phyloP scores from a whole-genome alignment of 805 yeast genomes.

The Hanseniaspora taiwanica region DNA sequence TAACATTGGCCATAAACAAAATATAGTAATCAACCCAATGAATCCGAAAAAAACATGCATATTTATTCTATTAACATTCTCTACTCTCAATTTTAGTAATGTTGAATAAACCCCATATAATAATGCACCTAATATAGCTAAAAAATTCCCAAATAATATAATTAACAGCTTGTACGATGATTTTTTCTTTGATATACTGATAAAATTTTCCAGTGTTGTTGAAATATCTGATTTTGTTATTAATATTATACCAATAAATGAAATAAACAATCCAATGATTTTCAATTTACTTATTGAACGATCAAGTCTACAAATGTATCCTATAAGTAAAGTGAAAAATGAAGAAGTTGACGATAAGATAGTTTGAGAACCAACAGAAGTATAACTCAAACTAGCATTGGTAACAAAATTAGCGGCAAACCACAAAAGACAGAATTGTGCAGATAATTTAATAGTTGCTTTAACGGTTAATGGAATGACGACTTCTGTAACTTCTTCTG shows the following conservation, averaged over 20 bases:
- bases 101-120: constrained; percentile 88
- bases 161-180: constrained; percentile 22
- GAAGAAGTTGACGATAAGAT: constrained; percentile 86
- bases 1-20: constrained; percentile 74
- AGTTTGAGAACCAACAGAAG: constrained; percentile 90
- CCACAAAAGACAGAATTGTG: constrained; percentile 82
- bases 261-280: constrained; percentile 52
- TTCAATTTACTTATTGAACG: constrained; percentile 44
- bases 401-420: constrained; percentile 79
- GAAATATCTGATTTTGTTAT: constrained; percentile 54
- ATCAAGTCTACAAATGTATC: constrained; percentile 62
- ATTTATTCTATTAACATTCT: constrained; percentile 62
- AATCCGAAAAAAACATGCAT: constrained; percentile 88
- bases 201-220: constrained; percentile 10
- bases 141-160: constrained; percentile 51
- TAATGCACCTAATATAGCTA: constrained; percentile 79
- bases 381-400: constrained; percentile 75
- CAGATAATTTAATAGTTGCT: constrained; percentile 63
- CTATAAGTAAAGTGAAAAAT: constrained; percentile 79
- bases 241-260: constrained; percentile 66
- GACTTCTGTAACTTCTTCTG: background rate
- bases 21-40: constrained; percentile 73
- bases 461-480: constrained; percentile 17
- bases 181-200: no score
- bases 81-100: constrained; percentile 57